These are phyloP conservation scores for Akanthomyces uredinophilus DNA, from an alignment of 2,329 filamentous ascomycete genomes.

Conservation along the genomic window DNA sequence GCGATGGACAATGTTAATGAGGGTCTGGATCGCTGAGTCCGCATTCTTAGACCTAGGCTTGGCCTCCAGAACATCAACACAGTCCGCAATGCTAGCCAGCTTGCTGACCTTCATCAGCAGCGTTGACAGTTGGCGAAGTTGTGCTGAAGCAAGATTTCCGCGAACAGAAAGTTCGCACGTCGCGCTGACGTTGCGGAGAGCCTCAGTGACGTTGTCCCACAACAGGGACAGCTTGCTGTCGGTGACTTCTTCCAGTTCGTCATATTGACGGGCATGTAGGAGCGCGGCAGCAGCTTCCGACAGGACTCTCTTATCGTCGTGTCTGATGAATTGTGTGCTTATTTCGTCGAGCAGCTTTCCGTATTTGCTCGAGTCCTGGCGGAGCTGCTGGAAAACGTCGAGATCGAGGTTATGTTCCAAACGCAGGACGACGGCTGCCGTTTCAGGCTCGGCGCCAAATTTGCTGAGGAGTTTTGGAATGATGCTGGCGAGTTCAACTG, in stretches of 20 bases:
- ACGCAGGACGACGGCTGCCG: constrained; percentile 78
- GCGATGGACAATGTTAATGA: constrained; percentile 68
- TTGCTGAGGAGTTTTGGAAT: constrained; percentile 88
- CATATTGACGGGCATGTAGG: constrained; percentile 77
- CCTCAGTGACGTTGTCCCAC: constrained; percentile 78
- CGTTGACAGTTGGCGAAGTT: constrained; percentile 66
- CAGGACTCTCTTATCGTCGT: constrained; percentile 80
- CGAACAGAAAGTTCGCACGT: constrained; percentile 67
- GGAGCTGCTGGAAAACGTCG: constrained; percentile 80
- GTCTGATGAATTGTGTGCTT: constrained; percentile 88
- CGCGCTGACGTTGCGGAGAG: constrained; percentile 65
- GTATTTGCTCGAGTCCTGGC: constrained; percentile 79
- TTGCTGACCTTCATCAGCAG: constrained; percentile 75
- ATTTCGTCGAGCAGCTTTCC: constrained; percentile 82
- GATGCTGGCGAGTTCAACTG: constrained; percentile 67
- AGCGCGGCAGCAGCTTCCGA: constrained; percentile 78
- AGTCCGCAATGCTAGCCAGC: constrained; percentile 73
- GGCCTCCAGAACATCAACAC: constrained; percentile 67
- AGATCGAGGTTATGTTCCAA: constrained; percentile 83
- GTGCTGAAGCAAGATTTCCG: constrained; percentile 60
- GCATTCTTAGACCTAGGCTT: constrained; percentile 45
- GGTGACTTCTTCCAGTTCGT: constrained; percentile 81
- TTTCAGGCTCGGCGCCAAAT: constrained; percentile 83
- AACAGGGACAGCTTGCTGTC: constrained; percentile 73
- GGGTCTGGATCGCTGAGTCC: constrained; percentile 56